phyloP scores from a whole-genome alignment of 164 flowering plant species.

The Berberis vulgaris region DNA sequence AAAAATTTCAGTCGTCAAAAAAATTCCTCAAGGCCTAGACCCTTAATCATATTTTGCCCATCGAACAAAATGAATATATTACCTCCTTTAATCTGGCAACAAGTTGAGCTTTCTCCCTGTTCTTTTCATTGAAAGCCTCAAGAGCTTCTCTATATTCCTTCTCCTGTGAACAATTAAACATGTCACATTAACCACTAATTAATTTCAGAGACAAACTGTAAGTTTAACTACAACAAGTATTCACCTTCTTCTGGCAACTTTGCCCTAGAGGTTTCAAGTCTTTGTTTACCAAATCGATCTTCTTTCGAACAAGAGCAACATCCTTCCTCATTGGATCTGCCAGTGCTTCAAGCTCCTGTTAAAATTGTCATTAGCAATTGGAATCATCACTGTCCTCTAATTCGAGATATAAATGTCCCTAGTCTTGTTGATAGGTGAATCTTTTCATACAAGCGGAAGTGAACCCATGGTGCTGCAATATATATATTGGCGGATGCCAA shows the following conservation, averaged over 20 bases:
- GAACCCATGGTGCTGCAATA: no score
- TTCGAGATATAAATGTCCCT: no score
- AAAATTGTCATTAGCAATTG: neutral
- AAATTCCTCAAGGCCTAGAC: no score
- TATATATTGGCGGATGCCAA: no score
- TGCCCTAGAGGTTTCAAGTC: slow-evolving; percentile 80
- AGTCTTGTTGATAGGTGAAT: neutral
- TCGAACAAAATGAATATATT: neutral
- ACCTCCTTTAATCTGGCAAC: slow-evolving; percentile 64
- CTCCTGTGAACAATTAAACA: slow-evolving; percentile 37
- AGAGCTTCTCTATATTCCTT: slow-evolving; percentile 81
- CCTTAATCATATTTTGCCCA: no score
- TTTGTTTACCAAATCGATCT: slow-evolving; percentile 67
- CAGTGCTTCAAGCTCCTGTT: slow-evolving; percentile 75
- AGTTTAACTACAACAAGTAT: neutral
- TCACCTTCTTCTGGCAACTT: slow-evolving; percentile 82
- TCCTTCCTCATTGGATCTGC: slow-evolving; percentile 95
- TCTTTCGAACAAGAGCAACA: slow-evolving; percentile 70
- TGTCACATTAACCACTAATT: neutral
- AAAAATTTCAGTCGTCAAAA: no score
- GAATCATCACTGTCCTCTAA: no score
- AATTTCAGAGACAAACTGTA: neutral
- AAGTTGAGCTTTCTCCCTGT: slow-evolving; percentile 67
- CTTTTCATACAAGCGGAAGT: no score
- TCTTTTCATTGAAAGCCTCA: slow-evolving; percentile 77